Conservation (phyloP, 495 filamentous ascomycete species). For the Daldinia grandis region DNA sequence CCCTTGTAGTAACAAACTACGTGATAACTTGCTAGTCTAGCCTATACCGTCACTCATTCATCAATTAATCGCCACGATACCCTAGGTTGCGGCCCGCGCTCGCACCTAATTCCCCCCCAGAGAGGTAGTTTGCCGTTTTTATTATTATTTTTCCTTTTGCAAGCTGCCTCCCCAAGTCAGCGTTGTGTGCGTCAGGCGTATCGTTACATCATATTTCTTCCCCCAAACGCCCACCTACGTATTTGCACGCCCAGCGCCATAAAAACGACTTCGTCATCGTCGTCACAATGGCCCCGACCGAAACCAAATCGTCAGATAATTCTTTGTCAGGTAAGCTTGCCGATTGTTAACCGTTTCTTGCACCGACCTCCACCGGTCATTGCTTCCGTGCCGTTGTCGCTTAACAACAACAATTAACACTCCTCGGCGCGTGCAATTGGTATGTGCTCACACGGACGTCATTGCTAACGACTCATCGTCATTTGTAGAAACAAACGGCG, state of each 20-base stretch:
- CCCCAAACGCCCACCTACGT: conserved; percentile 29
- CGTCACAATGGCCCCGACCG: conserved; percentile 47
- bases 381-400: conserved; percentile 19
- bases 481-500: conserved; percentile 43
- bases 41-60: conserved; percentile 41
- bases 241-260: conserved; percentile 32
- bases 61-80: conserved; percentile 41
- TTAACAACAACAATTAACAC: conserved; percentile 16
- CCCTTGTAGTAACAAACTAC: conserved; percentile 17
- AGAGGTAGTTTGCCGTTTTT: conserved; percentile 45
- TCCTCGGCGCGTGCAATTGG: conserved; percentile 9
- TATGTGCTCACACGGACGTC: conserved; percentile 38
- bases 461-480: conserved; percentile 37
- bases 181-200: conserved; percentile 44
- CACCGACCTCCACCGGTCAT: conserved; percentile 28
- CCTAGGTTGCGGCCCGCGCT: conserved; percentile 28
- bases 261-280: conserved; percentile 49
- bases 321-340: conserved; percentile 45
- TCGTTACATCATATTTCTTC: conserved; percentile 50
- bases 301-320: conserved; percentile 47
- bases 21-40: conserved; percentile 19
- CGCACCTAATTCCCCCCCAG: conserved; percentile 33
- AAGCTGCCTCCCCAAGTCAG: conserved; percentile 46
- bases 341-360: conserved; percentile 23
- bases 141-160: conserved; percentile 40